A percentile compares a stretch with the other conserved stretches of the same genome.
Evolutionary conservation across 306 rosid species (phyloP).

Genomic region (Lathyrus oleraceus): DNA sequence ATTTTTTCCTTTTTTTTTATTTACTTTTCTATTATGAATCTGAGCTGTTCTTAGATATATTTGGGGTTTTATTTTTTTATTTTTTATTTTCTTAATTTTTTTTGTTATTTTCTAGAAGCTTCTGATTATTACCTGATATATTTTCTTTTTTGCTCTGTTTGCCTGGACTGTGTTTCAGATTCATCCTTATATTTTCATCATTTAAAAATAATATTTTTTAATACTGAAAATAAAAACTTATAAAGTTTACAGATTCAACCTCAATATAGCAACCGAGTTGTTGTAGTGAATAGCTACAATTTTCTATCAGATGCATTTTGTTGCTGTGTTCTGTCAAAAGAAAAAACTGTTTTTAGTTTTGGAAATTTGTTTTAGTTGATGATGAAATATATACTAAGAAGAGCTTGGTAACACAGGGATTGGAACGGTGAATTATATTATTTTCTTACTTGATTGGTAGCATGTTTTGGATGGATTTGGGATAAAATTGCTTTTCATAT

Average conservation of each 20-base stretch:
- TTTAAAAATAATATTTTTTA: background rate
- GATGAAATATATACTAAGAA: background rate
- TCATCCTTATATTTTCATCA: conserved; percentile 11
- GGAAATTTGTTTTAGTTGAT: conserved; percentile 2
- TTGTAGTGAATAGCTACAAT: conserved; percentile 21
- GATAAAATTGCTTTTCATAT: conserved; percentile 19
- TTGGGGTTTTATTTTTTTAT: background rate
- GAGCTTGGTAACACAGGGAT: conserved; percentile 40
- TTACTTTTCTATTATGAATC: conserved; percentile 23
- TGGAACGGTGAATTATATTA: conserved; percentile 59
- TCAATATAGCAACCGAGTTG: conserved; percentile 10
- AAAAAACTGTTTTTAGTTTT: background rate
- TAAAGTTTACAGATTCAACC: background rate
- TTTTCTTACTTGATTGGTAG: conserved; percentile 66
- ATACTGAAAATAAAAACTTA: conserved; percentile 3
- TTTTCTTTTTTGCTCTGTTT: conserved; percentile 16
- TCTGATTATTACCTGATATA: conserved; percentile 14
- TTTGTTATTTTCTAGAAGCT: background rate
- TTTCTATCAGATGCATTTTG: conserved; percentile 33
- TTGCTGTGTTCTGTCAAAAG: conserved; percentile 26
- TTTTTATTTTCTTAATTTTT: background rate
- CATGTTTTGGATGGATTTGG: conserved; percentile 43
- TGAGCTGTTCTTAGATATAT: conserved; percentile 32
- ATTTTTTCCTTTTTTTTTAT: background rate
- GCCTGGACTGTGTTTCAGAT: conserved; percentile 19